Evolutionary conservation across 2,329 filamentous ascomycete genomes (phyloP), one percentile per base, ranked within the genome.

Genomic region (Colletotrichum graminicola): DNA sequence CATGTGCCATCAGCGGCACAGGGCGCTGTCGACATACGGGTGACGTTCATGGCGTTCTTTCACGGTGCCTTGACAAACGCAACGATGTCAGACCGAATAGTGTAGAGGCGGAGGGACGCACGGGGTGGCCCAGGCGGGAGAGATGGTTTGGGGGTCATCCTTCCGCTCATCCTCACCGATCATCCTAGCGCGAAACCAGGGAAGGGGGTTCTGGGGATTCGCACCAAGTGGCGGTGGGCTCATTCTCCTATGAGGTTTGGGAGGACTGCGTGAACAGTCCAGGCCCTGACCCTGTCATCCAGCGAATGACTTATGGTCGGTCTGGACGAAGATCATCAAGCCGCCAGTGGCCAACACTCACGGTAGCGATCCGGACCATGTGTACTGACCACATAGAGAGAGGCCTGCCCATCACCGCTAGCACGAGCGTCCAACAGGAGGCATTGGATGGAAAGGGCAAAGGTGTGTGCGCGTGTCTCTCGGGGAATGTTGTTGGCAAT

Each of bases 201-300:
- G 56, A 60, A 43, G 56, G 52, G 23, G 16, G 18, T n/a, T 43
- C 41, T 57, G 45, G 32, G 32, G 62, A 29, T 26, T 34, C 45
- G 18, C 18, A 47, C 45, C 26, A 67, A 71, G 56, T 67, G 64
- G 67, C 67, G 57, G 63, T 67, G 67, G 67, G 49, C 63, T 71
- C 51, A 51, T 57, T 18, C 49, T 43, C 59, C 49, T 29, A 21
- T 36, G 29, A 36, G 59, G 39, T 36, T 2, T n/a, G 47, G 41
- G 39, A 23, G 51, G 32, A 52, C 32, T 34, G 26, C 55, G 49
- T 47, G 56, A 21, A 26, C 41, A 51, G 12, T 57, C 52, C 23
- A 32, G 51, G 11, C 56, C 56, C n/a, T 43, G 16, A 18, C 55
- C 47, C n/a, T 60, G 54, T 39, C 66, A 41, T 63, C 62, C 36